Conservation (phyloP, 163 green algal genomes). For the Chlorella variabilis region DNA sequence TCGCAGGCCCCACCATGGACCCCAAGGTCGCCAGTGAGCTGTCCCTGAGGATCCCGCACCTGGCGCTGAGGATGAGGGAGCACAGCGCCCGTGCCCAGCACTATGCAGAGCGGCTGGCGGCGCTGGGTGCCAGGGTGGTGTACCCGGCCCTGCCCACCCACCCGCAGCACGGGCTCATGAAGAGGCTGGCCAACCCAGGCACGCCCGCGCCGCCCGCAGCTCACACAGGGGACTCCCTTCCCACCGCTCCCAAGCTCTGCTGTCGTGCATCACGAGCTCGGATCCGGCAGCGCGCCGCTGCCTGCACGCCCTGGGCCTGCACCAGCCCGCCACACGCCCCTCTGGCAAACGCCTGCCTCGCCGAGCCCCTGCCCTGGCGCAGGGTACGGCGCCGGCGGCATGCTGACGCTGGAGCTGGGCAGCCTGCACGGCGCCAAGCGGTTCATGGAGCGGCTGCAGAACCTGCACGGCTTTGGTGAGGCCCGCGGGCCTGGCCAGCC, state of each 20-base stretch:
- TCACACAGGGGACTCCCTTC: neutral
- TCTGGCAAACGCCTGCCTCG: too few species aligned
- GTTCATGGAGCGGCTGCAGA: constrained; percentile 81
- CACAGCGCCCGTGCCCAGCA: constrained; percentile 61
- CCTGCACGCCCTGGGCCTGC: too few species aligned
- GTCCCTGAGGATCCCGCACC: constrained; percentile 68
- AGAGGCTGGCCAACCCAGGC: constrained; percentile 57
- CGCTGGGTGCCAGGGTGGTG: constrained; percentile 8
- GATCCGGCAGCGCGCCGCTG: too few species aligned
- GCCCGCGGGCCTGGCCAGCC: neutral
- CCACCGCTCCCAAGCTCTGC: neutral
- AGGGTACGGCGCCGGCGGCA: constrained; percentile 69
- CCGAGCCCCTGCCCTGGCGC: neutral
- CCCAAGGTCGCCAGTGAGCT: constrained; percentile 72
- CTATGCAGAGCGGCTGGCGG: constrained; percentile 33
- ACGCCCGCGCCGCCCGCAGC: neutral
- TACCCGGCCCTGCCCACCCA: constrained; percentile 78
- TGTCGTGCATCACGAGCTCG: neutral
- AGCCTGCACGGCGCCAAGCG: constrained; percentile 48
- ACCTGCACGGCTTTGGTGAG: constrained; percentile 69
- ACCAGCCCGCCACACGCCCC: too few species aligned
- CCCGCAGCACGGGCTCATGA: constrained; percentile 55
- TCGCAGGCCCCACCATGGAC: constrained; percentile 73
- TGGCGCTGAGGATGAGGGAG: constrained; percentile 70
- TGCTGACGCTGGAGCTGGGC: constrained; percentile 69